Percentiles rank a stretch among this genome's conserved stretches.
phyloP scores from a whole-genome alignment of 2,329 filamentous ascomycete species.

The Orbilia brochopaga region DNA sequence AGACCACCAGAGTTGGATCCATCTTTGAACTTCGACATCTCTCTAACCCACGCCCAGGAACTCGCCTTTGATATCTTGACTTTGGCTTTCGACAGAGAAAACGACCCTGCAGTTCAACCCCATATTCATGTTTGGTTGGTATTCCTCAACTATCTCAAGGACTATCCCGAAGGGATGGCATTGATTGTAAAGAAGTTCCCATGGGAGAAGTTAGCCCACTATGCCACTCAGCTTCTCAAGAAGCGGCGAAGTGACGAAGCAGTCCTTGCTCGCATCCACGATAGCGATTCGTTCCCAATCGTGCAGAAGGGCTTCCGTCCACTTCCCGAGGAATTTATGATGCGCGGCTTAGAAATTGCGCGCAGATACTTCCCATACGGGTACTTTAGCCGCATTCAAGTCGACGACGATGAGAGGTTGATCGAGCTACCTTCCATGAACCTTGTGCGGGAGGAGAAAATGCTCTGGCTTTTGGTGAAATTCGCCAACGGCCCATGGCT shows the following conservation, averaged over 20 bases:
- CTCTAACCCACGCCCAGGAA: conserved; percentile 57
- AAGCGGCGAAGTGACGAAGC: conserved; percentile 48
- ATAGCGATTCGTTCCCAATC: conserved; percentile 61
- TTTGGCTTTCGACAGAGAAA: conserved; percentile 63
- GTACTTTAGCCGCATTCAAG: conserved; percentile 56
- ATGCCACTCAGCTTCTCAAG: conserved; percentile 60
- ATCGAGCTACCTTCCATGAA: conserved; percentile 68
- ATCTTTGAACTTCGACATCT: conserved; percentile 49
- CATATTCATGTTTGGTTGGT: conserved; percentile 69
- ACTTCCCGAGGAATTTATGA: conserved; percentile 71
- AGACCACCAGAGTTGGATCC: conserved; percentile 29
- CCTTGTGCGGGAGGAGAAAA: conserved; percentile 65
- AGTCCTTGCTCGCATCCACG: conserved; percentile 57
- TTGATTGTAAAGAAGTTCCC: conserved; percentile 61
- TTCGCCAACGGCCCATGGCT: conserved; percentile 56
- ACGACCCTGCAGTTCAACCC: conserved; percentile 67
- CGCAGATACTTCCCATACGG: conserved; percentile 65
- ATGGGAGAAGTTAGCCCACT: conserved; percentile 63
- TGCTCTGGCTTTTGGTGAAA: conserved; percentile 66
- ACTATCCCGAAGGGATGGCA: conserved; percentile 59
- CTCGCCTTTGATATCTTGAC: conserved; percentile 61
- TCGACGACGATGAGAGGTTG: conserved; percentile 72
- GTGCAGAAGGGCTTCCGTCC: conserved; percentile 63
- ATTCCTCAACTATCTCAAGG: conserved; percentile 64
- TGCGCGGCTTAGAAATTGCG: conserved; percentile 69